Conservation (phyloP, 345 rosid genomes). For the Lepidium aucheri region DNA sequence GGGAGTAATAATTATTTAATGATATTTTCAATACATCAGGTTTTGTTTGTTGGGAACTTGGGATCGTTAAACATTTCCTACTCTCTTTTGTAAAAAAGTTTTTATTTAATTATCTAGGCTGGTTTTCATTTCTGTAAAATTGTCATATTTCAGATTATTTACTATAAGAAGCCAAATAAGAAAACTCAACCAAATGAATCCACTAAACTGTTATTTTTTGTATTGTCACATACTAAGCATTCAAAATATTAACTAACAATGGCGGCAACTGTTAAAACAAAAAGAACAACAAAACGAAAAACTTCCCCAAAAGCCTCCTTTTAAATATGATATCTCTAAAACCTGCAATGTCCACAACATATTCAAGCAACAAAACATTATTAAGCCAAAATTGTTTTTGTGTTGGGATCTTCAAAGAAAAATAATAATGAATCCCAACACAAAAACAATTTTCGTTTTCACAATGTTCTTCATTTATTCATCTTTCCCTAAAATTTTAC, state of each 20-base stretch:
- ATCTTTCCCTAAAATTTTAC: not conserved
- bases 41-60: not conserved
- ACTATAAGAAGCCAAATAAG: not conserved
- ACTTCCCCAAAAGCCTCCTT: not conserved
- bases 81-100: not conserved
- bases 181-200: not conserved
- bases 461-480: not conserved
- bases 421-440: not conserved
- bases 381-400: not conserved
- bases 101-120: not conserved
- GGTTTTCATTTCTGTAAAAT: not conserved
- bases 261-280: not conserved
- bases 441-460: not conserved
- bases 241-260: conserved; percentile 8
- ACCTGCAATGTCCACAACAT: not conserved
- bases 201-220: not conserved
- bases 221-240: not conserved
- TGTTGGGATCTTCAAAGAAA: not conserved
- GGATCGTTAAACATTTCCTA: not conserved
- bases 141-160: not conserved
- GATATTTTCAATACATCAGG: not conserved
- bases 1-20: too few species aligned
- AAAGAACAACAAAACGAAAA: not conserved
- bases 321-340: not conserved
- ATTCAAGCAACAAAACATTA: not conserved